Conservation (phyloP, 2,329 filamentous ascomycete species). For the Diplocarpon rosae region DNA sequence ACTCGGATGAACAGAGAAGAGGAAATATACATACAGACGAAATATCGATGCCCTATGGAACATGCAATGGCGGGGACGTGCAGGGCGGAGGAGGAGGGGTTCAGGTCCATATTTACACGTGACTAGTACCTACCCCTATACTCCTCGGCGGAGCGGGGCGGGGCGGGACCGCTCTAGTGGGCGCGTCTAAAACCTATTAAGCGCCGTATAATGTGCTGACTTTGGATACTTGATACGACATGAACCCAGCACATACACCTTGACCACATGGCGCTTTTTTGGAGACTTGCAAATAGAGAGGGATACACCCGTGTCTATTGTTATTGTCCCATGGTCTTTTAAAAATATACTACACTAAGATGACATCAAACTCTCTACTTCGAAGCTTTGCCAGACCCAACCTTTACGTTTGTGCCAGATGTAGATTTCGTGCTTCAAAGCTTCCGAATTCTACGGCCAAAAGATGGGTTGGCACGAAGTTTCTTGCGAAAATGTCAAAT, state of each 20-base stretch:
- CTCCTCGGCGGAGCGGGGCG: too few relatives aligned
- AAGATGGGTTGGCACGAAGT: conserved; percentile 26
- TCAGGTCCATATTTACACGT: too few relatives aligned
- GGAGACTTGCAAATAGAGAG: too few relatives aligned
- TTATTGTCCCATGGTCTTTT: not conserved
- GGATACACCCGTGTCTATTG: not conserved
- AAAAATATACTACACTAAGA: conserved; percentile 7
- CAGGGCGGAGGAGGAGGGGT: too few relatives aligned
- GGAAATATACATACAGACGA: conserved; percentile 3
- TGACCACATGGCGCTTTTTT: too few relatives aligned
- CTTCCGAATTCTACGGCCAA: conserved; percentile 8
- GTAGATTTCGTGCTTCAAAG: conserved; percentile 18
- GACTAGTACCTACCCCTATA: too few relatives aligned
- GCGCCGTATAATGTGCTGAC: too few relatives aligned
- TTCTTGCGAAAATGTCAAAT: conserved; percentile 27
- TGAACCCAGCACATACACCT: too few relatives aligned
- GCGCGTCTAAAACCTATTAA: too few relatives aligned
- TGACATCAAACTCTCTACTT: conserved; percentile 23
- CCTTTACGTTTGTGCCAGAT: conserved; percentile 25
- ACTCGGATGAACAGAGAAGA: conserved; percentile 2
- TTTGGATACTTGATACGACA: too few relatives aligned
- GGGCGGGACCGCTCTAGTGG: too few relatives aligned
- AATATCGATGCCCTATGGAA: too few relatives aligned
- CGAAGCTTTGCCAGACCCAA: conserved; percentile 16
- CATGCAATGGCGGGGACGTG: not conserved